These are phyloP conservation scores for Metschnikowia koreensis DNA, from an alignment of 805 yeast species.

Conservation along the genomic window DNA sequence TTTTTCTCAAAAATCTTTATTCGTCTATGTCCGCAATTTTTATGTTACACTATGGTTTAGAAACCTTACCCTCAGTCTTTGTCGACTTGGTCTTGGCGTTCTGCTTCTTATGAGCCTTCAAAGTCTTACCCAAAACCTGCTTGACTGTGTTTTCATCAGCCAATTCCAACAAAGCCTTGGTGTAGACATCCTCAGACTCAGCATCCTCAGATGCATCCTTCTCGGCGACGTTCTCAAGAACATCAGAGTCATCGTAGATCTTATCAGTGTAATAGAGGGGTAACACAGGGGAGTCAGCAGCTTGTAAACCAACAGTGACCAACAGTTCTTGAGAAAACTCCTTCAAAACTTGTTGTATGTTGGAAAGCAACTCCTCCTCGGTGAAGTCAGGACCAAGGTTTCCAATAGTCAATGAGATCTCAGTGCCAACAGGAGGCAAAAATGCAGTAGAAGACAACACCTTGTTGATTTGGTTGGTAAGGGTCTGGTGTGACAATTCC, in stretches of 20 bases:
- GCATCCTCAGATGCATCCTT: conserved; percentile 24
- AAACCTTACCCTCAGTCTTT: conserved; percentile 15
- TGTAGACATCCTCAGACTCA: conserved; percentile 22
- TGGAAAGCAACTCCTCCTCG: conserved; percentile 54
- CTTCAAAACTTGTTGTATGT: conserved; percentile 53
- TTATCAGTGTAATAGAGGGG: conserved; percentile 75
- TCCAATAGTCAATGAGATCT: conserved; percentile 67
- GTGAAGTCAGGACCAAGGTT: conserved; percentile 37
- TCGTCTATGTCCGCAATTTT: not conserved
- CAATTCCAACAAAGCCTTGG: conserved; percentile 71
- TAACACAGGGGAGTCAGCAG: conserved; percentile 72
- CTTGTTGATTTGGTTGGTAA: conserved; percentile 58
- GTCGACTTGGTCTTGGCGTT: conserved; percentile 15
- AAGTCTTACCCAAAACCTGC: conserved; percentile 58
- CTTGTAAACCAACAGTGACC: conserved; percentile 64
- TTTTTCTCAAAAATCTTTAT: not conserved
- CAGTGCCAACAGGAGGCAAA: conserved; percentile 71
- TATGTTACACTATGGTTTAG: conserved; percentile 12
- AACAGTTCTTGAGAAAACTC: conserved; percentile 45
- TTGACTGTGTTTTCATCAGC: conserved; percentile 74
- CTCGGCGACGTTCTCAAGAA: conserved; percentile 27
- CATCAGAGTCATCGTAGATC: conserved; percentile 50
- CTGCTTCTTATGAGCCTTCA: conserved; percentile 25
- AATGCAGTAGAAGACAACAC: conserved; percentile 57
- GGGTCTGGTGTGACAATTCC: conserved; percentile 49